Evolutionary conservation across 2,329 filamentous ascomycete species (phyloP).

Genomic region (Dothistroma septosporum): DNA sequence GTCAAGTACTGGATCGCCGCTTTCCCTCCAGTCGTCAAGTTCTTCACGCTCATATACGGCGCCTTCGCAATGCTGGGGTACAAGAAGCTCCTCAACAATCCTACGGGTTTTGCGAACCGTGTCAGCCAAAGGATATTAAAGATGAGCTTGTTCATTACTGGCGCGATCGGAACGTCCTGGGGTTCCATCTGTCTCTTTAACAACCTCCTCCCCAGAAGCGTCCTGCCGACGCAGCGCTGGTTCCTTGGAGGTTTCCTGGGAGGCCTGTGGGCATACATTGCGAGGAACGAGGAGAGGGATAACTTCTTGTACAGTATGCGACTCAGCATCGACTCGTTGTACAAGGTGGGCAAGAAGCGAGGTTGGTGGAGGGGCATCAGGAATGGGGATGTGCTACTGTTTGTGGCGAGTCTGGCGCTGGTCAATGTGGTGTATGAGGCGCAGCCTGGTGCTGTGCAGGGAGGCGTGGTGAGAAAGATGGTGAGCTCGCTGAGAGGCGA

Average conservation of each 20-base stretch:
- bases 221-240: slow-evolving; percentile 79
- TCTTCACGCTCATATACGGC: slow-evolving; percentile 72
- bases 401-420: slow-evolving; percentile 72
- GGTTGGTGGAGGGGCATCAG: slow-evolving; percentile 80
- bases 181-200: slow-evolving; percentile 87
- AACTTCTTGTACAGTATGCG: slow-evolving; percentile 77
- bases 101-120: slow-evolving; percentile 61
- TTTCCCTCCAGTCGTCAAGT: slow-evolving; percentile 72
- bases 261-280: slow-evolving; percentile 79
- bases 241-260: slow-evolving; percentile 84
- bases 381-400: slow-evolving; percentile 79
- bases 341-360: slow-evolving; percentile 91
- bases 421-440: slow-evolving; percentile 74
- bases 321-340: slow-evolving; percentile 74
- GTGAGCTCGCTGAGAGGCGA: slow-evolving; percentile 71
- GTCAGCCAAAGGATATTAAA: slow-evolving; percentile 68
- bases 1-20: slow-evolving; percentile 81
- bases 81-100: slow-evolving; percentile 64
- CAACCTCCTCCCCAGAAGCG: slow-evolving; percentile 65
- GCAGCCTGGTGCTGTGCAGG: slow-evolving; percentile 63
- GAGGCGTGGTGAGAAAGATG: slow-evolving; percentile 64
- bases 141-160: slow-evolving; percentile 72
- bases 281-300: slow-evolving; percentile 59
- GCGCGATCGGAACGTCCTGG: slow-evolving; percentile 83
- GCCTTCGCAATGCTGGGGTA: slow-evolving; percentile 67